Evolutionary conservation across 2,329 filamentous ascomycete species (phyloP).

Genomic region (Ustulina deusta): DNA sequence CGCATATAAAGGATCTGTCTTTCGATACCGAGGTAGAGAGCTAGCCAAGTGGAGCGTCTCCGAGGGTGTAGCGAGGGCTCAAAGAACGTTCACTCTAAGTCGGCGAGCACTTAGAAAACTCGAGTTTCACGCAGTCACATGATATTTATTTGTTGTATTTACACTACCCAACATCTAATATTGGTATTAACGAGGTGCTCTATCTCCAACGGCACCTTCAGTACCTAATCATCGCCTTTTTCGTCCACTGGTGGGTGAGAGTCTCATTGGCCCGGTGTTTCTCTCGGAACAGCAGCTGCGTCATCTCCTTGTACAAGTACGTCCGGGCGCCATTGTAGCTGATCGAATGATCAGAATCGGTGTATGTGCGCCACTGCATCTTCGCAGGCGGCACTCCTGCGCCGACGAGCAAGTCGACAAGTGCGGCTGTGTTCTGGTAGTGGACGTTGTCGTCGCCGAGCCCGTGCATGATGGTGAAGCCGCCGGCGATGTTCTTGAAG

Average conservation of each 20-base stretch:
- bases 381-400: constrained; percentile 69
- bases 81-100: background rate
- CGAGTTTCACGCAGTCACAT: background rate
- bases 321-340: constrained; percentile 65
- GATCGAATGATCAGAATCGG: constrained; percentile 73
- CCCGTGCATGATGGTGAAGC: constrained; percentile 73
- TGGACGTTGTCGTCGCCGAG: constrained; percentile 79
- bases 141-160: background rate
- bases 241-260: constrained; percentile 49
- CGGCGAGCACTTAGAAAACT: background rate
- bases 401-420: constrained; percentile 71
- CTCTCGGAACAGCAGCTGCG: constrained; percentile 70
- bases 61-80: too few species aligned
- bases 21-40: background rate
- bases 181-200: background rate
- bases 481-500: constrained; percentile 72
- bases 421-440: constrained; percentile 73
- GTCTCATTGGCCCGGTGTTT: constrained; percentile 53
- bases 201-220: background rate
- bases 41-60: background rate
- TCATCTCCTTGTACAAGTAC: constrained; percentile 73
- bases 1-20: too few species aligned
- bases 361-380: constrained; percentile 73
- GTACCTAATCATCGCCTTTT: constrained; percentile 33
- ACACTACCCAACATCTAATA: constrained; percentile 2